phyloP scores from a whole-genome alignment of 768 basidiomycete genomes.

The Dioszegia hungarica region DNA sequence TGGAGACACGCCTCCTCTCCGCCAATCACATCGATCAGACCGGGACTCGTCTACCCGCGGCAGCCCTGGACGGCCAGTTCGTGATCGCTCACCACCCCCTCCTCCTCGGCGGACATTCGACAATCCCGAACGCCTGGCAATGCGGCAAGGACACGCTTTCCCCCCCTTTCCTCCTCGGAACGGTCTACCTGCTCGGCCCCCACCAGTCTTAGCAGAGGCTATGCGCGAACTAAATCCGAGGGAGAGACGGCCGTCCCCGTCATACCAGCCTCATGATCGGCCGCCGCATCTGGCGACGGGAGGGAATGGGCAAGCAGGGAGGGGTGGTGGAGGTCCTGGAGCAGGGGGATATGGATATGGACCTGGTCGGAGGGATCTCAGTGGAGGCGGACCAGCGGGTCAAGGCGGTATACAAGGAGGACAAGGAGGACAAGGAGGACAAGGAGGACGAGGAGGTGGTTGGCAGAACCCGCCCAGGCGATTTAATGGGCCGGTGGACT shows the following conservation, averaged over 20 bases:
- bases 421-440: neutral
- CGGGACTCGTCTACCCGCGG: too few species aligned
- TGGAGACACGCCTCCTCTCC: too few species aligned
- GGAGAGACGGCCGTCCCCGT: neutral
- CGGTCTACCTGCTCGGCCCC: neutral
- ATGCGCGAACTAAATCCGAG: neutral
- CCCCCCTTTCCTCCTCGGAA: neutral
- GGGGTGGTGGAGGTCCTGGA: neutral
- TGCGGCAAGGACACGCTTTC: neutral
- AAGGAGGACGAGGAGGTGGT: neutral
- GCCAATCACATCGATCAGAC: too few species aligned
- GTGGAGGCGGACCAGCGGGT: neutral
- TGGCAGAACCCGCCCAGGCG: slow-evolving; percentile 7
- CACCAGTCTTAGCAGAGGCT: neutral
- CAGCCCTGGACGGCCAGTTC: too few species aligned
- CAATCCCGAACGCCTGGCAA: neutral
- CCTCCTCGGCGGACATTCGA: neutral
- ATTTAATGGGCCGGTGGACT: slow-evolving; percentile 17
- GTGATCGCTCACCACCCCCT: neutral
- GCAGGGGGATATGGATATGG: slow-evolving; percentile 14
- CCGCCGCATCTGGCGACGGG: neutral
- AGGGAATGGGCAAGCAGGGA: too few species aligned
- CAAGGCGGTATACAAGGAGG: neutral
- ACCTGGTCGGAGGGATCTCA: slow-evolving; percentile 11
- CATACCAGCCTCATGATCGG: neutral